A percentile compares a stretch with the other conserved stretches of the same genome.
These are phyloP conservation scores for Sporothrix pallida DNA, from an alignment of 2,329 filamentous ascomycete species.

Conservation along the genomic window DNA sequence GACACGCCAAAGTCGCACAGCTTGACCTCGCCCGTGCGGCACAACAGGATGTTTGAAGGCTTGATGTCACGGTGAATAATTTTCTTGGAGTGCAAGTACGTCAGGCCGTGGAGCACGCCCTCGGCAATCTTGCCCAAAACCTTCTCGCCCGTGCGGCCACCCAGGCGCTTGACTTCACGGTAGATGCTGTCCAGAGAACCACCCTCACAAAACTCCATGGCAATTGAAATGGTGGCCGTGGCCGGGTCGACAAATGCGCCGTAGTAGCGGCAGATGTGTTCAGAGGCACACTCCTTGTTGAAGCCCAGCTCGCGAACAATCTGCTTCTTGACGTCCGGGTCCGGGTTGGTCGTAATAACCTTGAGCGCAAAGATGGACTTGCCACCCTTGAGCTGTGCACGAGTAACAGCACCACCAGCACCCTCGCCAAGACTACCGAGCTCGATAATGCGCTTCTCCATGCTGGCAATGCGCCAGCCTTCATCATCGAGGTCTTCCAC, in stretches of 20 bases:
- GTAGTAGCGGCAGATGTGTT: slow-evolving; percentile 97
- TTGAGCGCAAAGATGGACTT: slow-evolving; percentile 97
- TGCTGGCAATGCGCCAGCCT: slow-evolving; percentile 90
- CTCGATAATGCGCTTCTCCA: slow-evolving; percentile 85
- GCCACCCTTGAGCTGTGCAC: slow-evolving; percentile 84
- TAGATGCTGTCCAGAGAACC: slow-evolving; percentile 97
- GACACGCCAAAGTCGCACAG: slow-evolving; percentile 98
- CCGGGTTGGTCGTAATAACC: slow-evolving; percentile 97
- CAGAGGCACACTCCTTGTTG: slow-evolving; percentile 95
- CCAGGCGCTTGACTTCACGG: slow-evolving; percentile 93
- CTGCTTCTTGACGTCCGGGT: slow-evolving; percentile 97
- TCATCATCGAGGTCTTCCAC: slow-evolving; percentile 95
- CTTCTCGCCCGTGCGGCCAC: slow-evolving; percentile 93
- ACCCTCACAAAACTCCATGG: slow-evolving; percentile 98
- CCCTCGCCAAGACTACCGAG: slow-evolving; percentile 91
- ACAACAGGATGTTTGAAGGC: slow-evolving; percentile 94
- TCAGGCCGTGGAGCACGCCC: slow-evolving; percentile 89
- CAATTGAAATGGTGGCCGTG: slow-evolving; percentile 96
- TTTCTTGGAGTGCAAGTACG: slow-evolving; percentile 91
- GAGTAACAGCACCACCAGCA: slow-evolving; percentile 92
- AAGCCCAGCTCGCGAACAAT: slow-evolving; percentile 95
- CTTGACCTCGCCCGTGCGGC: slow-evolving; percentile 91
- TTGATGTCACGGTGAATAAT: slow-evolving; percentile 99
- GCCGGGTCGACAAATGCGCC: slow-evolving; percentile 95
- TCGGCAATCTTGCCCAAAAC: slow-evolving; percentile 96